These are phyloP conservation scores for Aspergillus flavus DNA, from an alignment of 2,329 filamentous ascomycete species.

Conservation along the genomic window DNA sequence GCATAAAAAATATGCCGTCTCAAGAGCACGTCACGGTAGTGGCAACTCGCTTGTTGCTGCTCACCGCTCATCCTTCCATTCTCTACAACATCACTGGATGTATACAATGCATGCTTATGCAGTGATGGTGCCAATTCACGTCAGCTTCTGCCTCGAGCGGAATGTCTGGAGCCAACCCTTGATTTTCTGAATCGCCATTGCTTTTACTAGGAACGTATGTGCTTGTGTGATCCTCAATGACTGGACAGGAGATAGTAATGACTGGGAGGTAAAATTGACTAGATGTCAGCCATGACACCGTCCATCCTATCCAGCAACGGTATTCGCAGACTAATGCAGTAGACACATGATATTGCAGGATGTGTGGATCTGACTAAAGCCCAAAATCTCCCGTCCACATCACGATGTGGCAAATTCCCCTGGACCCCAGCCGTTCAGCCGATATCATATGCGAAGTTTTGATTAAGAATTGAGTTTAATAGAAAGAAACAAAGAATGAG, in stretches of 20 bases:
- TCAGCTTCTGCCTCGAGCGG: not conserved
- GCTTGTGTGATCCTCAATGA: not conserved
- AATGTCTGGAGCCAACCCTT: not conserved
- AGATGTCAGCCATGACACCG: not conserved
- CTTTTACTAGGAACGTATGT: not conserved
- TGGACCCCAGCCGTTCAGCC: not conserved
- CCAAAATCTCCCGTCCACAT: slow-evolving; percentile 10
- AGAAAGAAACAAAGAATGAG: not conserved
- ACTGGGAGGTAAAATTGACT: not conserved
- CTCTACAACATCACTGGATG: not conserved
- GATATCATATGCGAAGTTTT: not conserved
- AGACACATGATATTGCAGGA: slow-evolving; percentile 16
- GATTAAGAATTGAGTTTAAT: not conserved
- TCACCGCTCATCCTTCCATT: slow-evolving; percentile 13
- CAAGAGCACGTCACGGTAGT: not conserved
- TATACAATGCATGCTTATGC: not conserved
- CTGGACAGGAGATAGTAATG: not conserved
- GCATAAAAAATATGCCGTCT: slow-evolving; percentile 6
- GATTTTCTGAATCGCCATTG: not conserved
- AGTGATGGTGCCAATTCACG: not conserved
- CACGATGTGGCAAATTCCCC: slow-evolving; percentile 14
- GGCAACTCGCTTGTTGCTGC: not conserved
- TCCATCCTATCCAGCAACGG: not conserved
- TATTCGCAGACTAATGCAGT: not conserved
- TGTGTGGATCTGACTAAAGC: slow-evolving; percentile 14